These are phyloP conservation scores for Clitopilus passeckerianus DNA, from an alignment of 768 basidiomycete genomes.

Conservation along the genomic window DNA sequence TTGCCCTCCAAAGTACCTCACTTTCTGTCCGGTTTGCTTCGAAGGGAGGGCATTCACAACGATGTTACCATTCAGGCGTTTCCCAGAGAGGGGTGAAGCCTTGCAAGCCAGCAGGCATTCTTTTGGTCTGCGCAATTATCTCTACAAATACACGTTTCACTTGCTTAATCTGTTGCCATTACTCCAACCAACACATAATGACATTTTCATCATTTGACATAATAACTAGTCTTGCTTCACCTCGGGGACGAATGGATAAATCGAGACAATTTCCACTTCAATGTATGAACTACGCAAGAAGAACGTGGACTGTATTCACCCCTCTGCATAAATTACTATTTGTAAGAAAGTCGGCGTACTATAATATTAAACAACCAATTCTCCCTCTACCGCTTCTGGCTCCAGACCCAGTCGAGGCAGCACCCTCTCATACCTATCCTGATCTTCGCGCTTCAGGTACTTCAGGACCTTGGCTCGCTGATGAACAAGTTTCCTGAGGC, in stretches of 20 bases:
- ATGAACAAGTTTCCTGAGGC: slow-evolving; percentile 76
- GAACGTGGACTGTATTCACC: too few species aligned
- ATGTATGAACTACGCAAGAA: too few species aligned
- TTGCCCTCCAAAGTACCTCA: slow-evolving; percentile 5
- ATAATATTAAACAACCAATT: slow-evolving; percentile 58
- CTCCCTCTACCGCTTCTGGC: slow-evolving; percentile 80
- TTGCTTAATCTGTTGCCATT: too few species aligned
- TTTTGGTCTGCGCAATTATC: not conserved
- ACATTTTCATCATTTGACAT: too few species aligned
- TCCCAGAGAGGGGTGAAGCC: not conserved
- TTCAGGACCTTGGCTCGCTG: slow-evolving; percentile 77
- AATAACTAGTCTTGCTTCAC: too few species aligned
- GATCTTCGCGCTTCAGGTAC: slow-evolving; percentile 65
- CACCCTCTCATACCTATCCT: slow-evolving; percentile 67
- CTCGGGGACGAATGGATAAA: too few species aligned
- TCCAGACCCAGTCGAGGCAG: slow-evolving; percentile 77
- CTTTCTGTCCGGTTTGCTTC: slow-evolving; percentile 1
- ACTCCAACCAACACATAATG: too few species aligned
- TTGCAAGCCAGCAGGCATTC: not conserved
- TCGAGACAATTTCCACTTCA: too few species aligned
- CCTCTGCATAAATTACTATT: not conserved
- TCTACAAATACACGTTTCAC: too few species aligned
- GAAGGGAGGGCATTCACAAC: not conserved
- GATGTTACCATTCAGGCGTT: not conserved
- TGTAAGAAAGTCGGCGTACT: not conserved